These are phyloP conservation scores for Colletotrichum horii DNA, from an alignment of 2,329 filamentous ascomycete genomes.

Conservation along the genomic window DNA sequence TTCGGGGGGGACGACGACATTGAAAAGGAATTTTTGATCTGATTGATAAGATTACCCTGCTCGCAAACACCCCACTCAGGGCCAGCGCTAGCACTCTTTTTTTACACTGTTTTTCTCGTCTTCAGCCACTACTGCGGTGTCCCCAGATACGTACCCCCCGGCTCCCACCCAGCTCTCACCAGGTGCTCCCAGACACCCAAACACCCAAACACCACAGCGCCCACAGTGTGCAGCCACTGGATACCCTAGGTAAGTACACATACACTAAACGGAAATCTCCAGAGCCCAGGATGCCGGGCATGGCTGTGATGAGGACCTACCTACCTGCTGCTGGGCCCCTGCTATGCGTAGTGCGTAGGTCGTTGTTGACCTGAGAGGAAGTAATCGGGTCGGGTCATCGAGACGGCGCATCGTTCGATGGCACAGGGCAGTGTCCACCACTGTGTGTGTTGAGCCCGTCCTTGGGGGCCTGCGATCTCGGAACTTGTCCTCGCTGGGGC, in stretches of 20 bases:
- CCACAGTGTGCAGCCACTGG: not conserved
- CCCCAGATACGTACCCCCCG: not conserved
- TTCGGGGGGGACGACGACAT: not conserved
- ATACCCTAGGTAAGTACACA: not conserved
- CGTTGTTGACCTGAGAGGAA: not conserved
- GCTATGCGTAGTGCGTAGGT: not conserved
- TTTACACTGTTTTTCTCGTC: not conserved
- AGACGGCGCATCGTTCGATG: conserved; percentile 13
- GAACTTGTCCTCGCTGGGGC: not conserved
- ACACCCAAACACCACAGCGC: not conserved
- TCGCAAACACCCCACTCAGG: conserved; percentile 12
- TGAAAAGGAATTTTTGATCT: conserved; percentile 33
- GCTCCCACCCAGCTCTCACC: not conserved
- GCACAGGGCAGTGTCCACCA: not conserved
- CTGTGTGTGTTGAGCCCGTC: not conserved
- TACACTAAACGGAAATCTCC: not conserved
- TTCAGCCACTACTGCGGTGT: not conserved
- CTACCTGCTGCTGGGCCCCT: not conserved
- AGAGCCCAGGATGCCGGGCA: not conserved
- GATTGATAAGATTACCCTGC: conserved; percentile 52
- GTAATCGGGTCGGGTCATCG: not conserved
- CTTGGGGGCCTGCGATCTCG: conserved; percentile 10
- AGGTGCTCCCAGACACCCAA: not conserved
- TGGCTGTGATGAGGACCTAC: not conserved
- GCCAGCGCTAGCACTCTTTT: not conserved